phyloP scores from a whole-genome alignment of 1,284 basidiomycete species.

The Heterobasidion annosum region DNA sequence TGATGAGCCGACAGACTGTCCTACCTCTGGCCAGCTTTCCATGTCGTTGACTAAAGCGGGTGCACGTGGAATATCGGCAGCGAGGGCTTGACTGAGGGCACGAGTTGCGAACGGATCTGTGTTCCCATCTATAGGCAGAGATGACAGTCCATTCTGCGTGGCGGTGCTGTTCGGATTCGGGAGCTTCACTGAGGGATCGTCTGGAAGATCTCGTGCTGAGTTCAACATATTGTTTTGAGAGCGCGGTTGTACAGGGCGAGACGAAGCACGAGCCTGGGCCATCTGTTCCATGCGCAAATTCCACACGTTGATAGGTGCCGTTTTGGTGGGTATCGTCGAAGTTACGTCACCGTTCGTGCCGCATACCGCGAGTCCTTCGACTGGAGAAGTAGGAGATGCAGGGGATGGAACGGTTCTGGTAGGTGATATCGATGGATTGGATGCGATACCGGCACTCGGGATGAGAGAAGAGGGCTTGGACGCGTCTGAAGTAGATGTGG shows the following conservation, averaged over 20 bases:
- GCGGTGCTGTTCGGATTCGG: conserved; percentile 3
- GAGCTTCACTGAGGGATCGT: conserved; percentile 1
- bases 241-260: conserved; percentile 7
- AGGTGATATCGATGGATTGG: conserved; percentile 12
- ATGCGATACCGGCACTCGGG: conserved; percentile 7
- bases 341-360: conserved; percentile 4
- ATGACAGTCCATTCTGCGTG: neutral
- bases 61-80: neutral
- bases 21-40: conserved; percentile 41
- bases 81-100: neutral
- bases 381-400: conserved; percentile 1
- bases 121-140: neutral
- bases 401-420: conserved; percentile 9
- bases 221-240: conserved; percentile 9
- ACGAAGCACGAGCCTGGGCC: conserved; percentile 22
- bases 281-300: conserved; percentile 38
- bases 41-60: conserved; percentile 22
- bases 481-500: conserved; percentile 8
- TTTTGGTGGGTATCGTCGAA: conserved; percentile 9
- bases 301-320: conserved; percentile 39
- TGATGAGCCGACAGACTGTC: conserved; percentile 18
- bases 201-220: conserved; percentile 1
- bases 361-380: conserved; percentile 1
- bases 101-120: neutral
- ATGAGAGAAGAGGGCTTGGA: conserved; percentile 3